Base-by-base conservation (phyloP, 305 asterid genomes). In the Solanum hybrid region DNA sequence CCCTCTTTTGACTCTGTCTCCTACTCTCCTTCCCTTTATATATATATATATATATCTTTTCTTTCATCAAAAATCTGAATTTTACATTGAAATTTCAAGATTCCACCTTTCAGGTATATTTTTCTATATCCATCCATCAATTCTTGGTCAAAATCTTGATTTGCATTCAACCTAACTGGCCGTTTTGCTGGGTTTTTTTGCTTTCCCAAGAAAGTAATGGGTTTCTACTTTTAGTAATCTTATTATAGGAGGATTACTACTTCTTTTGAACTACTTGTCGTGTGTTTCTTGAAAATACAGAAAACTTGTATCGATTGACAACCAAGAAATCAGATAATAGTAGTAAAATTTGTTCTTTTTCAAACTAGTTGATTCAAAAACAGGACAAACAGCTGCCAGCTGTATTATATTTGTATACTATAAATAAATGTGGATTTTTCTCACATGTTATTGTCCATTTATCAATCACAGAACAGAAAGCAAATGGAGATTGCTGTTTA, bases 401-500 rank as follows among this genome's bases (percentile, higher is more conserved):
- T 39, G 34, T 39, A 8, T 71, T 39, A 81, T 80, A 6, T 28
- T 73, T 76, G n/a, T 76, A 31, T 76, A 64, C 73, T 64, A 33
- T 76, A 76, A 4, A 82, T 8, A 42, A 42, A 82, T 42, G 24
- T 82, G 35, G 28, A 42, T 42, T 84, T 61, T 84, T 84, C 87
- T 84, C 87, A 84, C 87, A 83, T 83, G 39, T 46, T 83, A 18
- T 83, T 83, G 71, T 46, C 22, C 26, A 22, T 51, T 18, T 57
- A 51, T 51, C 14, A 24, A 51, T 84, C 37, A 31, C 42, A 51
- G 75, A 31, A 61, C 71, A 61, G 64, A 20, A 61, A 31, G 14
- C 90, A 86, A 90, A 95, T 97, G 99, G 99, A 96, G 86, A 88
- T 95, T 69, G 83, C 94, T 80, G 95, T 93, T 89, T 92, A 76